These are phyloP conservation scores for Coemansia sp. DNA, from an alignment of 192 early-diverging fungal genomes.

Conservation along the genomic window DNA sequence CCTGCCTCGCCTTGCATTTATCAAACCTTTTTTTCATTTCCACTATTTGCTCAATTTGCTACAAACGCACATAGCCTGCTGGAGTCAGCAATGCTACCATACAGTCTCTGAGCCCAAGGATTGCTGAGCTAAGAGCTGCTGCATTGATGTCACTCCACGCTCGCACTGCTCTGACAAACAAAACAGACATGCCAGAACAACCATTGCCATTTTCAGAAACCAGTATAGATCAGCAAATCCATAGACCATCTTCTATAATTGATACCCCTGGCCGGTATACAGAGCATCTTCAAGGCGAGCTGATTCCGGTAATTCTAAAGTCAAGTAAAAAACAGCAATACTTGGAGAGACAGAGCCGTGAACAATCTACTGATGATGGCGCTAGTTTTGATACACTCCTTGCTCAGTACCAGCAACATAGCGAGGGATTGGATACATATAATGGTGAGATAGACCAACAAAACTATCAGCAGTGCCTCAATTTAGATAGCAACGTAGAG, in stretches of 20 bases:
- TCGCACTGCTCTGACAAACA: neutral
- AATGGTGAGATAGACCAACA: no score
- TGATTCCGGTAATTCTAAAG: neutral
- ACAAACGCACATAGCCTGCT: neutral
- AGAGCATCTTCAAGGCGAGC: constrained; percentile 18
- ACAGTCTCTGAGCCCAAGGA: neutral
- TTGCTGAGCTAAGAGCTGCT: constrained; percentile 17
- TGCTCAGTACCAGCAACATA: constrained; percentile 12
- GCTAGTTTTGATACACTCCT: constrained; percentile 20
- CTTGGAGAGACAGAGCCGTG: neutral
- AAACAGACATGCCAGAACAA: no score
- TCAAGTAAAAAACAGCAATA: neutral
- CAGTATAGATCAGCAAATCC: no score
- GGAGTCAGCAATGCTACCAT: neutral
- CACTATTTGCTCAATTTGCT: no score
- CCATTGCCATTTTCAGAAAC: no score
- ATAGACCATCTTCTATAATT: neutral
- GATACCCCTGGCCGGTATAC: constrained; percentile 21
- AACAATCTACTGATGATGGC: no score
- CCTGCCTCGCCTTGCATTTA: no score
- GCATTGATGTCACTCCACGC: constrained; percentile 14
- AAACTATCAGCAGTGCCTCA: no score
- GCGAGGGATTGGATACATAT: no score
- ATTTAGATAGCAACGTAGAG: no score
- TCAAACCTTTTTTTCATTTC: no score